Evolutionary conservation across 108 stramenopile species (phyloP).

Genomic region (Discostella stelligeroides): DNA sequence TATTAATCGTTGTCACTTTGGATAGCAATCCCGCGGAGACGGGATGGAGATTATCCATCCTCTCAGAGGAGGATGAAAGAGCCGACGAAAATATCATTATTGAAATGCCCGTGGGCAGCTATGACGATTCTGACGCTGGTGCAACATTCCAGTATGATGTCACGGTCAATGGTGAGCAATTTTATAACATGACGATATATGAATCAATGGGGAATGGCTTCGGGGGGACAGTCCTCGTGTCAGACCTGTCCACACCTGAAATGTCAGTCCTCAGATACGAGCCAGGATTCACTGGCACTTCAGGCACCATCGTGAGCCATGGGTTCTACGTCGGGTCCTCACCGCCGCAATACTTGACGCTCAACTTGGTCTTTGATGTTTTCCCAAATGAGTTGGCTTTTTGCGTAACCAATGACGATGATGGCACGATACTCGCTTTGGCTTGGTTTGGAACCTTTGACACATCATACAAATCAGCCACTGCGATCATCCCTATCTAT

Average conservation of each 20-base stretch:
- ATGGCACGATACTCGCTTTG: conserved; percentile 15
- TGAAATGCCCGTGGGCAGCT: conserved; percentile 19
- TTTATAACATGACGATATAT: conserved; percentile 36
- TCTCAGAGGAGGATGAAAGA: not conserved
- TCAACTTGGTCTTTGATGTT: conserved; percentile 27
- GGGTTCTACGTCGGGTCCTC: conserved; percentile 37
- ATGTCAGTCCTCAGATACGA: conserved; percentile 17
- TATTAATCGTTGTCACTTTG: conserved; percentile 26
- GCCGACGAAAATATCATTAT: conserved; percentile 36
- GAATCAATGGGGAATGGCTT: conserved; percentile 39
- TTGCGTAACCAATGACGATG: conserved; percentile 27
- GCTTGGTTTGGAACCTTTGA: conserved; percentile 1
- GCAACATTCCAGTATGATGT: conserved; percentile 17
- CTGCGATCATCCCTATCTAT: too few species aligned
- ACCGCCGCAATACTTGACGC: conserved; percentile 21
- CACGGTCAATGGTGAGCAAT: conserved; percentile 24
- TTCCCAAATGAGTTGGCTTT: conserved; percentile 33
- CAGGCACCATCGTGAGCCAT: conserved; percentile 29
- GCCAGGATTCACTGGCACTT: conserved; percentile 34
- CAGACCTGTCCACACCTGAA: conserved; percentile 3
- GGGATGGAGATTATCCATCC: conserved; percentile 31
- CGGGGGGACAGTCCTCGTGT: conserved; percentile 18
- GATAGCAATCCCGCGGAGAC: conserved; percentile 34
- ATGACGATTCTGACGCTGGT: conserved; percentile 9
- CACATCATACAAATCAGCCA: not conserved